phyloP scores from a whole-genome alignment of 2,329 filamentous ascomycete species.

The Neoarthrinium moseri region DNA sequence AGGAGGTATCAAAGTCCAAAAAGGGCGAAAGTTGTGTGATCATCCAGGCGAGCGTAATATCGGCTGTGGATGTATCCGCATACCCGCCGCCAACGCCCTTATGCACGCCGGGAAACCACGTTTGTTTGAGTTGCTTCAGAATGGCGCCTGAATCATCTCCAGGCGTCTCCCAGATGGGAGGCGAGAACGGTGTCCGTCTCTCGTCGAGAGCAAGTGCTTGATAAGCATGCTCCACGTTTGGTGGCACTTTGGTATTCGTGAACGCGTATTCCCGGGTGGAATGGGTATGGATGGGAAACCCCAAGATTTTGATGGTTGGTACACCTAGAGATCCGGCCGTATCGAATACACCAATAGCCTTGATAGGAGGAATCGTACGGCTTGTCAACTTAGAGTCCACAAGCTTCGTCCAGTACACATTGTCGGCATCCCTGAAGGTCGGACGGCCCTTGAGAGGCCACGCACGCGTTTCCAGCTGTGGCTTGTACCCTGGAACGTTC shows the following conservation, averaged over 20 bases:
- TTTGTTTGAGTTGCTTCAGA: background rate
- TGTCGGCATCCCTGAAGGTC: background rate
- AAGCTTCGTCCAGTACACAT: background rate
- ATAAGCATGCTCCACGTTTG: slow-evolving; percentile 3
- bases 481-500: background rate
- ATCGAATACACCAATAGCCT: slow-evolving; percentile 5
- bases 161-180: background rate
- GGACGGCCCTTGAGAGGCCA: background rate
- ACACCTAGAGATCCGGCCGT: background rate
- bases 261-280: slow-evolving; percentile 1
- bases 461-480: background rate
- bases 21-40: slow-evolving; percentile 4
- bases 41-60: slow-evolving; percentile 3
- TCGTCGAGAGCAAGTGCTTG: slow-evolving; percentile 3
- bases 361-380: background rate
- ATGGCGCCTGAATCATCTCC: background rate
- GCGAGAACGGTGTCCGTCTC: slow-evolving; percentile 1
- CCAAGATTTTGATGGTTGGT: background rate
- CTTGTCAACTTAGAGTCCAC: background rate
- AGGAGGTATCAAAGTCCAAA: background rate
- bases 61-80: background rate
- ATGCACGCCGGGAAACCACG: background rate
- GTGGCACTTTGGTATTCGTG: slow-evolving; percentile 2
- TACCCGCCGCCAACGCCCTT: slow-evolving; percentile 2
- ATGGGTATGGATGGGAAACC: background rate